Evolutionary conservation across 176 grass and related monocot genomes (phyloP), one percentile per base, ranked within the genome.

Genomic region (Urochloa ruziziensis): DNA sequence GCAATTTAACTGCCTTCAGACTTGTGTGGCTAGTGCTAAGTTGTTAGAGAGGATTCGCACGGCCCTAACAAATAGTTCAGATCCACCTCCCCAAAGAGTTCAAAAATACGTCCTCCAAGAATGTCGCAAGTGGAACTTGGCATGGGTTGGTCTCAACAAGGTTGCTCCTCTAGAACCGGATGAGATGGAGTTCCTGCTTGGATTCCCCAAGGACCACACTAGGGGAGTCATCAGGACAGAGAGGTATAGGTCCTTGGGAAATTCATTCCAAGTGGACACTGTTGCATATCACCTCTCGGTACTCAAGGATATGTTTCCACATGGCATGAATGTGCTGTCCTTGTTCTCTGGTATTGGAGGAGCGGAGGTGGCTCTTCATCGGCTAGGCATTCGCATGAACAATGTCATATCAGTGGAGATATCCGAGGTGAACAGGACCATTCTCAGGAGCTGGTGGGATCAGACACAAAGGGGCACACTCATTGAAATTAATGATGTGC

Each of bases 1-100:
- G 4, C 88, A 99, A 28, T 90, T 99, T 37, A 99, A 99, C n/a
- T 99, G 97, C 65, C 88, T 99, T 62, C 93, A 99, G 15, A 99
- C 93, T 36, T 86, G 79, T 67, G 28, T 71, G 17, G 84, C 89
- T 19, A 92, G 91, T 39, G 91, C 97, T 40, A 86, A 90, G 23
- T 23, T 91, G 7, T 73, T 81, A 6, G 91, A 96, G 18, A 66
- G 86, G 56, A 92, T 99, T 21, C 86, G 94, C 16, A 1, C 24
- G 51, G 63, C 35, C 19, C 81, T 96, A 44, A 24, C 62, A 10
- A 64, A 7, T 4, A 74, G 29, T 60, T 49, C 49, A 49, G 79
- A 88, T 82, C 65, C 82, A 43, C 91, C 92, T 28, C 25, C 90
- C 33, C 23, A 1, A 25, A 75, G 40, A 32, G 72, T 90, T 65